These are phyloP conservation scores for Rhodotorula sp. DNA, from an alignment of 1,284 basidiomycete genomes.

Conservation along the genomic window DNA sequence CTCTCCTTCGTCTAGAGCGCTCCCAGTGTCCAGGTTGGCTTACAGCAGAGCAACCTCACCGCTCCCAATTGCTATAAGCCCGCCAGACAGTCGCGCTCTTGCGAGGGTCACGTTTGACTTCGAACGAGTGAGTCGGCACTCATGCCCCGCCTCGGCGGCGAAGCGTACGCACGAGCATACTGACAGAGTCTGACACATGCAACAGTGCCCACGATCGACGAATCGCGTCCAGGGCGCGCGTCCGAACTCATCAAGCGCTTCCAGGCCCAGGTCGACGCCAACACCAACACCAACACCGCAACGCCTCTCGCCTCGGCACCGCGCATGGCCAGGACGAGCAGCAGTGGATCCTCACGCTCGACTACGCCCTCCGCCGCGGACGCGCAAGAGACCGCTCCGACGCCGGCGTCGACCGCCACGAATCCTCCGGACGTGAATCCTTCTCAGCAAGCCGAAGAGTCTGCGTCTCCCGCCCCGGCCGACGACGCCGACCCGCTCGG, in stretches of 20 bases:
- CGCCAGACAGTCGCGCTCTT: too few species aligned
- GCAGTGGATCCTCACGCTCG: too few species aligned
- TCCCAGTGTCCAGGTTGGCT: too few species aligned
- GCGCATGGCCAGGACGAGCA: not conserved
- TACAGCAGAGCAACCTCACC: too few species aligned
- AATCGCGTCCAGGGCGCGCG: constrained; percentile 10
- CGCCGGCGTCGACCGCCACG: not conserved
- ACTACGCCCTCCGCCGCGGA: not conserved
- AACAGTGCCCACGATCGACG: constrained; percentile 27
- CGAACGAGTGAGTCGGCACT: too few species aligned
- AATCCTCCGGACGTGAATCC: too few species aligned
- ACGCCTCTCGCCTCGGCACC: not conserved
- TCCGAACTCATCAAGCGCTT: constrained; percentile 32
- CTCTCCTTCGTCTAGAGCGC: too few species aligned
- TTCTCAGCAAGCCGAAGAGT: not conserved
- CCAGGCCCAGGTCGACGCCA: constrained; percentile 19
- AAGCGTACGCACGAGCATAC: too few species aligned
- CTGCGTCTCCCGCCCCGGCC: not conserved
- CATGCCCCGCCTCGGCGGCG: too few species aligned
- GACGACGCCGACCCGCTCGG: too few species aligned
- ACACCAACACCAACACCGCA: not conserved
- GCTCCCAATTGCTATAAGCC: too few species aligned
- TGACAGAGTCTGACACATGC: not conserved
- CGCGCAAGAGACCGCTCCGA: not conserved
- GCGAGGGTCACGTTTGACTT: too few species aligned